Evolutionary conservation across 2,329 filamentous ascomycete species (phyloP).

Genomic region (Macroventuria anomochaeta): DNA sequence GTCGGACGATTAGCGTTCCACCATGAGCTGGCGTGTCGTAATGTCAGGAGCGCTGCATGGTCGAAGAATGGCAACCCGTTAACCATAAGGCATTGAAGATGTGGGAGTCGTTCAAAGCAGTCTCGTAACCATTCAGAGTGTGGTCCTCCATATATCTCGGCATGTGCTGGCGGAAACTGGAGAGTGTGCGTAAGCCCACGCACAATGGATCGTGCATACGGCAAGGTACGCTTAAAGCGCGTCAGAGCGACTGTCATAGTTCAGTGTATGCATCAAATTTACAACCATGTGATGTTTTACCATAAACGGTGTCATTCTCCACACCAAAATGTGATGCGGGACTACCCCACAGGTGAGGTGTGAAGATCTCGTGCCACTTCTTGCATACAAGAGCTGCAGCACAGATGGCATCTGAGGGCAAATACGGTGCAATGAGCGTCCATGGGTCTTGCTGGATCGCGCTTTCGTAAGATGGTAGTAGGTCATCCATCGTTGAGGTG

Average conservation of each 20-base stretch:
- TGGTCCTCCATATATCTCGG: slow-evolving; percentile 66
- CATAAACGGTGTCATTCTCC: slow-evolving; percentile 66
- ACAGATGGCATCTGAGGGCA: slow-evolving; percentile 63
- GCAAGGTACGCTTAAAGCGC: slow-evolving; percentile 63
- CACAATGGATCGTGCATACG: slow-evolving; percentile 59
- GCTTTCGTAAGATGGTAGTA: slow-evolving; percentile 66
- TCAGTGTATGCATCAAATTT: slow-evolving; percentile 9
- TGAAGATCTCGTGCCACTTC: slow-evolving; percentile 65
- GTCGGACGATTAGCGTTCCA: slow-evolving; percentile 27
- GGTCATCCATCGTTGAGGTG: slow-evolving; percentile 57
- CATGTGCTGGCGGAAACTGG: slow-evolving; percentile 65
- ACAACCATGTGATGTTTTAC: slow-evolving; percentile 30
- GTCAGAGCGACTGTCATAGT: slow-evolving; percentile 60
- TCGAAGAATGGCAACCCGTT: slow-evolving; percentile 67
- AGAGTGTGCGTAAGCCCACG: slow-evolving; percentile 66
- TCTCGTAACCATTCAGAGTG: slow-evolving; percentile 66
- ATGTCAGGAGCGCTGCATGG: slow-evolving; percentile 61
- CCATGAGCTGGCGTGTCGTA: slow-evolving; percentile 49
- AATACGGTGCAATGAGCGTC: slow-evolving; percentile 63
- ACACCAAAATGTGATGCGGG: slow-evolving; percentile 67
- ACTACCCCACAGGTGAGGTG: slow-evolving; percentile 66
- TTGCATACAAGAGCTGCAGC: slow-evolving; percentile 62
- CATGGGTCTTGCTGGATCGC: slow-evolving; percentile 63
- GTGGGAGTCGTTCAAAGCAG: slow-evolving; percentile 63
- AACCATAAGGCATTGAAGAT: slow-evolving; percentile 65